Percentiles rank a stretch among this genome's conserved stretches.
Conservation (phyloP, 495 filamentous ascomycete species). For the Lasiosphaeria hispida region DNA sequence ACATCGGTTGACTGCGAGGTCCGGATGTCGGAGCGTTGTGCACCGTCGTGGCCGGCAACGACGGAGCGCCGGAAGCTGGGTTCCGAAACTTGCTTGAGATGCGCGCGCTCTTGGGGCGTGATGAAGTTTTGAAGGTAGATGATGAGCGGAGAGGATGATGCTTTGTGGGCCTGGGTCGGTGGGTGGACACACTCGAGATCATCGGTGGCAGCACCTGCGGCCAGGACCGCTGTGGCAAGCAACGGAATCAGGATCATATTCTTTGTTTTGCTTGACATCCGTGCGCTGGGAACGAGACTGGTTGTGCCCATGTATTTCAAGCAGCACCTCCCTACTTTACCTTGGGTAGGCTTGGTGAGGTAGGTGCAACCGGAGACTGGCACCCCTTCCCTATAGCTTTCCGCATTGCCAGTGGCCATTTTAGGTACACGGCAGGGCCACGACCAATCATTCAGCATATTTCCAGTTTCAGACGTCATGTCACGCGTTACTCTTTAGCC, state of each 20-base stretch:
- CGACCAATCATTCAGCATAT: too few relatives aligned
- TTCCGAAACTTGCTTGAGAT: conserved; percentile 39
- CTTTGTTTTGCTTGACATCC: background rate
- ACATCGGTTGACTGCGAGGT: conserved; percentile 40
- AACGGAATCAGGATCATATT: background rate
- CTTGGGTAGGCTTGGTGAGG: too few relatives aligned
- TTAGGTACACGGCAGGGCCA: too few relatives aligned
- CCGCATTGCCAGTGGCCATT: background rate
- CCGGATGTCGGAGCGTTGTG: conserved; percentile 31
- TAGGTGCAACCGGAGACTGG: too few relatives aligned
- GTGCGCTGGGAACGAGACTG: too few relatives aligned
- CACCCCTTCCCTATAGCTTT: too few relatives aligned
- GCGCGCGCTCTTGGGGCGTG: conserved; percentile 32
- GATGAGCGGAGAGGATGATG: conserved; percentile 50
- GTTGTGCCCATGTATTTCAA: too few relatives aligned
- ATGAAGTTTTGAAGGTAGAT: conserved; percentile 51
- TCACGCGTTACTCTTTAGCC: background rate
- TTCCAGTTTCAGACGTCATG: background rate
- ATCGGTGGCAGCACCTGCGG: background rate
- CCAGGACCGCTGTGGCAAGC: conserved; percentile 12
- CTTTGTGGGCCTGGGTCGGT: conserved; percentile 42
- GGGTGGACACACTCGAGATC: conserved; percentile 29
- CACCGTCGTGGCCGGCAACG: conserved; percentile 32
- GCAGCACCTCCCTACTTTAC: background rate
- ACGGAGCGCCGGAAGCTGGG: conserved; percentile 34